Evolutionary conservation across 2,329 filamentous ascomycete species (phyloP), one percentile per base, ranked within the genome.

Genomic region (Cladophialophora carrionii): DNA sequence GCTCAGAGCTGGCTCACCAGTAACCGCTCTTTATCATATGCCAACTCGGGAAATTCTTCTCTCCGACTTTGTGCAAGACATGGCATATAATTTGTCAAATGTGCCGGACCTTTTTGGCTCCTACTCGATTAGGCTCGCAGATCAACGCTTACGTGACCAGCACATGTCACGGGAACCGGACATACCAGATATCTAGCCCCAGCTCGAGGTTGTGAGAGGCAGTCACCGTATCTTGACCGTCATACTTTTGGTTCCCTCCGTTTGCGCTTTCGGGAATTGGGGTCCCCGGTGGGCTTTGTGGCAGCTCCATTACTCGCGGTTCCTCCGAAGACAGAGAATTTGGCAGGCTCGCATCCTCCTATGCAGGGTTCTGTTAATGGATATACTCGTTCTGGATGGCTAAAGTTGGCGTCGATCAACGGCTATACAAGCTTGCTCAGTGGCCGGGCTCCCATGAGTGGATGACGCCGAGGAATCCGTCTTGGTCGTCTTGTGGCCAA

Each of bases 121-220:
- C 51, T 24, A 9, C 29, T 9, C 51, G 29, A 59, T 37, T 10
- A 22, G 31, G 26, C 46, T 41, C 46, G 26, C 14, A 32, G 57
- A 37, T 52, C 26, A 59, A 46, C 57, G 31, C 31, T 59, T 59
- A 59, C 31, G 46, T 59, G 57, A 59, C 46, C 43, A 37, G 29
- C 29, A 52, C 24, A 43, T 32, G 55, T 20, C 48, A 5, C 9
- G 7, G 31, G 14, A 37, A 8, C 10, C 24, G 26, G 24, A 22
- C 17, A 10, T n/a, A 32, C 17, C 31, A 34, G 43, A 52, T 20
- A 8, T 37, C 12, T 22, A 6, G 51, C 26, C 9, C 46, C 29
- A 51, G 57, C 14, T 14, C 31, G 9, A 41, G 34, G 12, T n/a
- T 20, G 26, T 12, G 20, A 14, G 4, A 49, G n/a, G 12, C 20